Percentiles rank a stretch among this genome's conserved stretches.
Evolutionary conservation across 371 early-diverging fungal species (phyloP).

Genomic region (Apophysomyces trapeziformis): DNA sequence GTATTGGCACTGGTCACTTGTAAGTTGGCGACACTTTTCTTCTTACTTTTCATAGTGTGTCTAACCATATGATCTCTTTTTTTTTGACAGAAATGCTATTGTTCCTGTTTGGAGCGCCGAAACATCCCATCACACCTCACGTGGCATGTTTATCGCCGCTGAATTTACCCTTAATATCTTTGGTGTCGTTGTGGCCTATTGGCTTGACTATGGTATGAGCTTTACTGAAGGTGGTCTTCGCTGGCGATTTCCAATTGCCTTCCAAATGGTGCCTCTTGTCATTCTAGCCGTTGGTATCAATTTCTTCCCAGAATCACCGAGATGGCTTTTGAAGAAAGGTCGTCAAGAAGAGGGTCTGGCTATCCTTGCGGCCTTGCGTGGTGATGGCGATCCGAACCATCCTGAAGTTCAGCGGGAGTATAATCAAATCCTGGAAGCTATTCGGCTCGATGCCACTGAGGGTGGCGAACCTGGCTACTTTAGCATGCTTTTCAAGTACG

Average conservation of each 20-base stretch:
- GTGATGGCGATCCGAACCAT: constrained; percentile 38
- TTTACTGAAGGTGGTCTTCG: constrained; percentile 41
- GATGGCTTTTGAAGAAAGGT: constrained; percentile 42
- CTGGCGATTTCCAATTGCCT: constrained; percentile 50
- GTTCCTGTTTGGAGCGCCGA: constrained; percentile 54
- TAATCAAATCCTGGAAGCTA: constrained; percentile 32
- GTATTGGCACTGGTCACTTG: constrained; percentile 51
- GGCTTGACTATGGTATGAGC: constrained; percentile 46
- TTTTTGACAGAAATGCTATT: constrained; percentile 37
- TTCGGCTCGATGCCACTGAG: constrained; percentile 31
- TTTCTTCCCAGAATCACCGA: constrained; percentile 43
- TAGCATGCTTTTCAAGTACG: constrained; percentile 40
- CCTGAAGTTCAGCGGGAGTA: constrained; percentile 39
- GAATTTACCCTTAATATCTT: constrained; percentile 52
- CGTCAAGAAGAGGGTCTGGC: constrained; percentile 44
- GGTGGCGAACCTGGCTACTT: constrained; percentile 43
- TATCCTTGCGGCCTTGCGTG: constrained; percentile 44
- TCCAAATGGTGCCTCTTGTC: constrained; percentile 45
- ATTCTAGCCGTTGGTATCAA: constrained; percentile 37
- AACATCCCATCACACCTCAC: constrained; percentile 40
- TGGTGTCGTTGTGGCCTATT: constrained; percentile 51
- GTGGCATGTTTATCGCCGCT: constrained; percentile 47
- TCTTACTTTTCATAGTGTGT: no score
- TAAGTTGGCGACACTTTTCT: constrained; percentile 18
- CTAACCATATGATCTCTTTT: no score